Evolutionary conservation across 495 filamentous ascomycete species (phyloP), one percentile per base, ranked within the genome.

Genomic region (Astrocystis sublimbata): DNA sequence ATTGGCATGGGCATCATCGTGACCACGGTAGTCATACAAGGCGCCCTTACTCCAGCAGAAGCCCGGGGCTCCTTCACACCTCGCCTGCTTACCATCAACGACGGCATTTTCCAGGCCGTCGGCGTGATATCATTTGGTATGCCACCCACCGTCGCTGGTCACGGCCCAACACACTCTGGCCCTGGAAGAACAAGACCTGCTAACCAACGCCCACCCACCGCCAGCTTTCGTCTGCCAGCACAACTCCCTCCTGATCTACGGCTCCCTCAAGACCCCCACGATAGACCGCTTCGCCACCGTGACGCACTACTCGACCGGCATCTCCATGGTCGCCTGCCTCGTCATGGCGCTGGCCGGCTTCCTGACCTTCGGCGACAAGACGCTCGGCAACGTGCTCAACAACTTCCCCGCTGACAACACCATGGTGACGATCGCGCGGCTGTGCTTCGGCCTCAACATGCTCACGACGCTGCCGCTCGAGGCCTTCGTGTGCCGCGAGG

Each of bases 361-460:
- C 74, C 81, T 98, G 13, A 92, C 88, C 42, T 98, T 98, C 64
- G 92, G 96, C 55, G 90, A 92, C 68, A 86, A 88, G 61, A 98
- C 94, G 1, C 79, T 91, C 68, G 94, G 94, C 58, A 98, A 98
- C 72, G 92, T 98, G 40, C 86, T 98, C 58, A 98, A 98, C 77
- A 98, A 98, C 76, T 97, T 98, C 71, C 92, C 94, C 4, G 80
- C 85, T 7, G 85, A 92, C 69, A 97, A 96, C 73, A 83, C 87
- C 61, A 85, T 98, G 83, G 90, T 97, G 65, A 98, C 97, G 73
- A 85, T 98, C 56, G 94, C 94, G 42, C 86, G 94, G 67, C 80
- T 98, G 66, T 97, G 92, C 72, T 97, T 98, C 66, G 94, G 96
- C 4, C 77, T 98, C 58, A 98, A 98, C 79, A 98, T 98, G 94